A percentile compares a stretch with the other conserved stretches of the same genome.
Evolutionary conservation across 2,329 filamentous ascomycete species (phyloP).

Genomic region (Ceratocystis lukuohia): DNA sequence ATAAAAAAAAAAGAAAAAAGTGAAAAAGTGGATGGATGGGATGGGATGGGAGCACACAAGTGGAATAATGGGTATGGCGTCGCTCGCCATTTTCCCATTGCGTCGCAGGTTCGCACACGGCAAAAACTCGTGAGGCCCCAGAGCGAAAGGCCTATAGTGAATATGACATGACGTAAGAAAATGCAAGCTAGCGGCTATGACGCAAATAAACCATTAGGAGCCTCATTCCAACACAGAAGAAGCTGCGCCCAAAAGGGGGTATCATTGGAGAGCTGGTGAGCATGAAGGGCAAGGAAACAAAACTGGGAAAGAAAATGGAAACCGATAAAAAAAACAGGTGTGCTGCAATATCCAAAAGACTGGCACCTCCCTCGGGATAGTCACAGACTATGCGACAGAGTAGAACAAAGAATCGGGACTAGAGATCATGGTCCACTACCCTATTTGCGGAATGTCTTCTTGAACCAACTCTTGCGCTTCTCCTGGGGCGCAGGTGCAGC

Average conservation of each 20-base stretch:
- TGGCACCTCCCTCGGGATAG: neutral
- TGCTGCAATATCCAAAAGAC: constrained; percentile 7
- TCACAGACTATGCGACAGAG: neutral
- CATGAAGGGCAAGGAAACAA: constrained; percentile 8
- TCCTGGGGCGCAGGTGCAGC: constrained; percentile 30
- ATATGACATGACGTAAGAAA: neutral
- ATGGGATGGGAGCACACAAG: neutral
- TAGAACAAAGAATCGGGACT: neutral
- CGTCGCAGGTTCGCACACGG: no score
- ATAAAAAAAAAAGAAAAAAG: neutral
- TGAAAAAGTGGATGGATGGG: neutral
- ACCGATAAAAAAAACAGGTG: neutral
- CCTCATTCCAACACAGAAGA: neutral
- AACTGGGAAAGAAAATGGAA: constrained; percentile 8
- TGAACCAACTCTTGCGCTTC: constrained; percentile 86
- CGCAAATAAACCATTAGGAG: neutral
- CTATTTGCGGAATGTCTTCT: constrained; percentile 36
- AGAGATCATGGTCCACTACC: constrained; percentile 12
- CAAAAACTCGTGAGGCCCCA: no score
- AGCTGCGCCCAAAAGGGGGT: constrained; percentile 8
- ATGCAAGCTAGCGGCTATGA: neutral
- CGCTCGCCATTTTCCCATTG: no score
- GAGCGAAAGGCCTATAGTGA: neutral
- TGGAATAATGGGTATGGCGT: neutral
- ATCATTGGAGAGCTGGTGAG: neutral